Base-by-base conservation (phyloP, 306 rosid species). In the Rosa persica region DNA sequence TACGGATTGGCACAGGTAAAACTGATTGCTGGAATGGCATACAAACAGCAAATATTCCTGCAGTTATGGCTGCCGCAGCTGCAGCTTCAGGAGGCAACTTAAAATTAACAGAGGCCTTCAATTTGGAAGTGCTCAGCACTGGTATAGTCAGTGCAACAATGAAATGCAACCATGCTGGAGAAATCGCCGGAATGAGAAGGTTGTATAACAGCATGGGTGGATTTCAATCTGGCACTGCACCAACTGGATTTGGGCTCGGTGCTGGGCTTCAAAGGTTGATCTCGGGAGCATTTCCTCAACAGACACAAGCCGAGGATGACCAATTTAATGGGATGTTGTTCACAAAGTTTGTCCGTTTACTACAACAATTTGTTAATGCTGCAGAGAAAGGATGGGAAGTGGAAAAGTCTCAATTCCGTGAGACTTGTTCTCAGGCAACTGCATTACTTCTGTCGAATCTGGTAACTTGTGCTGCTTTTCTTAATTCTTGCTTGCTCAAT, bases 161-260 rank as follows among this genome's bases (percentile, higher is more conserved):
- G 67, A 95, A 95, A 82, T 90, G 99, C 84, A 95, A 95, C 89
- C 94, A 93, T 57, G 98, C 97, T 68, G 99, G 99, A 77, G 99
- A 95, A 87, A 95, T 95, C 81, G 96, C 96, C 49, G 99, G 99
- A 44, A 95, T 95, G 99, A 92, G 99, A 89, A 95, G 98, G 82
- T 84, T 93, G 88, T 95, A 91, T 83, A 89, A 86, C 89, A 95
- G 97, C 84, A 92, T 95, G 81, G 98, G 98, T 85, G 99, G 98
- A 70, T 95, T 95, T 85, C 93, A 95, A 67, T 78, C 93, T 17
- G 82, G 72, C 76, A 73, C 89, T 73, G 43, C 92, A 51, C 87
- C 90, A 71, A 71, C 92, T 67, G 89, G 98, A 79, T 80, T 86
- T 83, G 98, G 98, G 79, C 47, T 93, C 40, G 94, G 93, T 80